Percentiles rank a stretch among this genome's conserved stretches.
Evolutionary conservation across 2,329 filamentous ascomycete genomes (phyloP).

Genomic region (Trichoderma sp.): DNA sequence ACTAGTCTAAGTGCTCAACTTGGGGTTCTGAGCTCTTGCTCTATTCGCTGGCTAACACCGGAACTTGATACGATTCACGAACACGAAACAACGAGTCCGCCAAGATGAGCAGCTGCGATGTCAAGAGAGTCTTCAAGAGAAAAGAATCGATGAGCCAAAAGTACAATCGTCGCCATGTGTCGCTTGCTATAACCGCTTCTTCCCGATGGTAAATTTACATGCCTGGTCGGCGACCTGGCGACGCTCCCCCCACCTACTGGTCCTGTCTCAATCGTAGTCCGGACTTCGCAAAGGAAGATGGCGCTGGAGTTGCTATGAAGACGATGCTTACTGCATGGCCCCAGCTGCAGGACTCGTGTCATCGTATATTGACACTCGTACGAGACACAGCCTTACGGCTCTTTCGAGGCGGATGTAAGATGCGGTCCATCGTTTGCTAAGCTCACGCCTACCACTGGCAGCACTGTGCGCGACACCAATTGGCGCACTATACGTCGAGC

Average conservation of each 20-base stretch:
- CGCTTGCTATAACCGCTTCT: no score
- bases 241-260: background rate
- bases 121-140: background rate
- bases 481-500: background rate
- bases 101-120: background rate
- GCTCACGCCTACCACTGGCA: background rate
- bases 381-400: background rate
- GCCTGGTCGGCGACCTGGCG: background rate
- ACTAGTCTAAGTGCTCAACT: background rate
- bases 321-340: slow-evolving; percentile 13
- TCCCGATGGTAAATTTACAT: background rate
- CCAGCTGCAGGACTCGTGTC: background rate
- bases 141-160: background rate
- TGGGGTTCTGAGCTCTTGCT: background rate
- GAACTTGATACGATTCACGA: background rate
- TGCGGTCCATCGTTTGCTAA: background rate
- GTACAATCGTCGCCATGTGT: background rate
- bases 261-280: no score
- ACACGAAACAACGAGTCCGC: background rate
- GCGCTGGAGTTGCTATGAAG: background rate
- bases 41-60: background rate
- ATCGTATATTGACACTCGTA: background rate
- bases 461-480: background rate
- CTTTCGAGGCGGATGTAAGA: background rate
- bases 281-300: background rate